Evolutionary conservation across 495 filamentous ascomycete genomes (phyloP), one percentile per base, ranked within the genome.

Genomic region (Penicillium coprophilum): DNA sequence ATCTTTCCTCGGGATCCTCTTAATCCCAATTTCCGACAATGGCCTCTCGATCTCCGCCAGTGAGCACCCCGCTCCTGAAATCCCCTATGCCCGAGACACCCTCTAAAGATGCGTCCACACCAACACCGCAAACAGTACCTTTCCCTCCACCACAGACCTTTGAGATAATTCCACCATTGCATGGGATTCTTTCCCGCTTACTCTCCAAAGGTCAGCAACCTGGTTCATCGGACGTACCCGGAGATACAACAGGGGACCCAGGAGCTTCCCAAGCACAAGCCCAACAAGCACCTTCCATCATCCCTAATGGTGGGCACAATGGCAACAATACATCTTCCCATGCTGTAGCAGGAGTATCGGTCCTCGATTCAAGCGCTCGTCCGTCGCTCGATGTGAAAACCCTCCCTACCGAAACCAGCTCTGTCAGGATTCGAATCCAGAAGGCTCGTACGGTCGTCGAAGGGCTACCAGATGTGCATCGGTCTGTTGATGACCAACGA

Each of bases 151-250:
- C 83, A 6, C 73, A 81, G 56, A 85, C 85, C 19, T 87, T 96
- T 71, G 92, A 96, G 78, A 85, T 90, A 57, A 79, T 97, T 46
- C 91, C 94, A 49, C 82, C 90, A 46, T 81, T 97, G 46, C 84
- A 89, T 67, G 80, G 84, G 11, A 82, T 96, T 61, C 82, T 97
- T 44, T 77, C 85, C 54, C 88, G 87, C 39, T 82, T 96, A 32
- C 82, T 88, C 54, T 66, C 61, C 3, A 60, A 69, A 19, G 50
- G 48, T 2, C 38, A 59, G 4, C 47, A 62, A 34, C 56, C 57
- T 57, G 60, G 44, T 17, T 39, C 52, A 30, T 61, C 58, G 23
- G 62, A 55, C n/a, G 56, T 57, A 21, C 53, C 59, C 39, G 70
- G 67, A 39, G 68, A 66, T 20, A 51, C 57, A 40, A 46, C 61